Evolutionary conservation across 306 rosid species (phyloP), one percentile per base, ranked within the genome.

Genomic region (Gillenia trifoliata): DNA sequence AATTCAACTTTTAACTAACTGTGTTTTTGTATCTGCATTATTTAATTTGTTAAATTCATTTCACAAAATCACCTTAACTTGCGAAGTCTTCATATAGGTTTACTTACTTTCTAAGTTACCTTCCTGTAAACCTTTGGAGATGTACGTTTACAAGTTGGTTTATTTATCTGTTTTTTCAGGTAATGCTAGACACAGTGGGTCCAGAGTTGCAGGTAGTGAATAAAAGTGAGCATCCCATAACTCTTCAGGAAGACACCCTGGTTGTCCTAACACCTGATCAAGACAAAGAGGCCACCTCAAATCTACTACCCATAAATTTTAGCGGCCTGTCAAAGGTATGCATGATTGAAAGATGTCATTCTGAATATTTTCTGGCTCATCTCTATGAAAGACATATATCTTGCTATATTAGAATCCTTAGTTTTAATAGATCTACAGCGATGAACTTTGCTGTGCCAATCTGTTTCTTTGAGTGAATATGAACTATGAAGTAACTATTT

Each of bases 121-220:
- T 70, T 36, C 47, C 55, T 81, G 30, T 41, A 22, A 74, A 71
- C 71, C 50, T 66, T 38, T 40, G 43, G 28, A 70, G 25, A 31
- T 65, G 68, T 76, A 38, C 63, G 47, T 63, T 30, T 57, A 30
- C 29, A 60, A 65, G 8, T 74, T 28, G 36, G 30, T 73, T 71
- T 40, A 22, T 20, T 57, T 62, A 66, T 70, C 82, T 45, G 55
- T 28, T 83, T 77, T 72, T 59, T 43, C 87, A 93, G 98, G 87
- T 93, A 80, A 89, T 93, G 98, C 85, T 93, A 67, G 98, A 93
- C 72, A 88, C 92, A 9, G 87, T 76, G 75, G 98, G 98, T 78
- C 93, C 98, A 10, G 97, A 93, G 78, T 77, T 93, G 84, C 97
- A 86, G 73, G 91, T 93, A 22, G 84, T 87, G 57, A 93, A 88